phyloP scores from a whole-genome alignment of 345 rosid genomes.

The Camelina neglecta region DNA sequence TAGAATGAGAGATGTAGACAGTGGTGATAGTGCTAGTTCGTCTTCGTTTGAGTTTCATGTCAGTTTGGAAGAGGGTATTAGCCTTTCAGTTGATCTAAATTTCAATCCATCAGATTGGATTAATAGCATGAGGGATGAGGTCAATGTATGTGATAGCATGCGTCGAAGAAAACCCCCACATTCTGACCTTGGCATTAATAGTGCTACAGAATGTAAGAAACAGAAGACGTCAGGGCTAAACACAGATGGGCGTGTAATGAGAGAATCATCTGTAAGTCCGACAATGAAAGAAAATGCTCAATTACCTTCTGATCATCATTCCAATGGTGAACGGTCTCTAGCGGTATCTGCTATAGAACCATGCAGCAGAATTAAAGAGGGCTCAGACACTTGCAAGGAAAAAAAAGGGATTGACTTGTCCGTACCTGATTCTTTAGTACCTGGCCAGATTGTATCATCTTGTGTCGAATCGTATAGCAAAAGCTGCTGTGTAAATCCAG shows the following conservation, averaged over 20 bases:
- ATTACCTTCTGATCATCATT: conserved; percentile 40
- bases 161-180: conserved; percentile 48
- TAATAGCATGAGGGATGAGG: conserved; percentile 60
- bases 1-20: conserved; percentile 42
- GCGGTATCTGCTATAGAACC: conserved; percentile 38
- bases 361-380: conserved; percentile 37
- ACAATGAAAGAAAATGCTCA: conserved; percentile 42
- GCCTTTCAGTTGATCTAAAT: conserved; percentile 74
- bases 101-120: conserved; percentile 75
- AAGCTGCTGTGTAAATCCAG: conserved; percentile 44
- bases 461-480: conserved; percentile 44
- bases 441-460: conserved; percentile 41
- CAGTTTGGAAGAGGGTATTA: conserved; percentile 73
- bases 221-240: conserved; percentile 49
- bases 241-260: conserved; percentile 41
- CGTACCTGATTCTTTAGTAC: conserved; percentile 47
- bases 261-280: conserved; percentile 45
- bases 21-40: conserved; percentile 49
- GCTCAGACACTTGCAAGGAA: conserved; percentile 42
- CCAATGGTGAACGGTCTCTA: conserved; percentile 47
- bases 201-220: conserved; percentile 53
- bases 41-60: conserved; percentile 77
- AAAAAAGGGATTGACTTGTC: conserved; percentile 42
- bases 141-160: conserved; percentile 53
- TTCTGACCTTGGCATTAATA: conserved; percentile 50